Percentiles rank a stretch among this genome's conserved stretches.
phyloP scores from a whole-genome alignment of 768 basidiomycete species.

The Mycena epipterygia region DNA sequence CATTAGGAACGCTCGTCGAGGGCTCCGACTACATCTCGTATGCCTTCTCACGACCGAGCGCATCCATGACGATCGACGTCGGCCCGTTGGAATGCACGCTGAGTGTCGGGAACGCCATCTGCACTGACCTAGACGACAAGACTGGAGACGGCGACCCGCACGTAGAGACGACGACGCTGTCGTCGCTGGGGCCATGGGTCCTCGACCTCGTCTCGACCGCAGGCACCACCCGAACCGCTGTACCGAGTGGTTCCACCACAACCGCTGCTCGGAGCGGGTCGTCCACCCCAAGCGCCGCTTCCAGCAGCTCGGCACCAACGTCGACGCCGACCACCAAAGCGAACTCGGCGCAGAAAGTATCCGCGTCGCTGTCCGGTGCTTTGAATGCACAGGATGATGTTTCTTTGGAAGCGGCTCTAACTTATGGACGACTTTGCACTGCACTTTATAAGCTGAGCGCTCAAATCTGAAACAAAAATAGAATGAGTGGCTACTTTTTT shows the following conservation, averaged over 20 bases:
- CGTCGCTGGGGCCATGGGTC: neutral
- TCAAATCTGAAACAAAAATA: no score
- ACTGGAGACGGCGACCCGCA: no score
- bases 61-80: neutral
- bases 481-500: no score
- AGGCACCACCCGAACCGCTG: neutral
- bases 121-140: neutral
- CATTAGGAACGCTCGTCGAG: neutral
- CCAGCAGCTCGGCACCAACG: neutral
- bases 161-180: neutral
- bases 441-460: no score
- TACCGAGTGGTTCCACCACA: neutral
- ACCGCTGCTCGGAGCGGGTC: neutral
- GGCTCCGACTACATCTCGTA: neutral
- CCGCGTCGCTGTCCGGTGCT: neutral
- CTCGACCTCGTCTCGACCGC: neutral
- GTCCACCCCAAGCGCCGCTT: neutral
- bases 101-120: neutral
- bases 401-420: no score
- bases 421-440: no score
- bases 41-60: neutral
- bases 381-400: no score
- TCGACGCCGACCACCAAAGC: neutral
- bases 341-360: neutral
- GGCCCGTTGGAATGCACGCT: neutral